Percentiles rank a stretch among this genome's conserved stretches.
These are phyloP conservation scores for Rhytidhysteron rufulum DNA, from an alignment of 2,329 filamentous ascomycete genomes.

Conservation along the genomic window DNA sequence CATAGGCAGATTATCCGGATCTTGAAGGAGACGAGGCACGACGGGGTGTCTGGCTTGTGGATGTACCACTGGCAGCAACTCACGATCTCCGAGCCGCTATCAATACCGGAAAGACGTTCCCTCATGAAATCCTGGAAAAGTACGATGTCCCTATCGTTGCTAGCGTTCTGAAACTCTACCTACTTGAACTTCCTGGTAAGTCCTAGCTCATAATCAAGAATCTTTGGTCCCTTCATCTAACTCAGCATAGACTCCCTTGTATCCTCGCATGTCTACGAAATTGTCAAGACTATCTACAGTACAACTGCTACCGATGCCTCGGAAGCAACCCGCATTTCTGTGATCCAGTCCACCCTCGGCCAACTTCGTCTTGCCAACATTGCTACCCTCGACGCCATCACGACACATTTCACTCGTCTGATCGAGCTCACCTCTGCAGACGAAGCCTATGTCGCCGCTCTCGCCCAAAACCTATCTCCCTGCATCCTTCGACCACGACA, in stretches of 20 bases:
- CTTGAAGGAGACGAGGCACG: conserved; percentile 93
- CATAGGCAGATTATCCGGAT: conserved; percentile 72
- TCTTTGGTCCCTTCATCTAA: conserved; percentile 72
- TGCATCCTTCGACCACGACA: conserved; percentile 83
- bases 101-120: conserved; percentile 81
- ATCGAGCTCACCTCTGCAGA: conserved; percentile 96
- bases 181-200: conserved; percentile 89
- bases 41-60: conserved; percentile 87
- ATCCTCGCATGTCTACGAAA: conserved; percentile 97
- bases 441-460: conserved; percentile 72
- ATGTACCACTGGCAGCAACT: conserved; percentile 79
- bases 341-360: conserved; percentile 91
- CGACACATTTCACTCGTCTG: conserved; percentile 95
- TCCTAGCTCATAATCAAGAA: conserved; percentile 51
- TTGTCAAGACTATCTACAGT: conserved; percentile 95
- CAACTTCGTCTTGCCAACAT: conserved; percentile 96
- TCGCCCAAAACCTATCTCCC: conserved; percentile 73
- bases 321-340: conserved; percentile 76
- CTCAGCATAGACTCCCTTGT: conserved; percentile 80
- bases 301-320: conserved; percentile 64
- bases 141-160: conserved; percentile 95
- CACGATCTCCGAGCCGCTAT: conserved; percentile 79
- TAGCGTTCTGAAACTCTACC: conserved; percentile 86
- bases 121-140: conserved; percentile 72
- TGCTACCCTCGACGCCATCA: conserved; percentile 95